Evolutionary conservation across 371 early-diverging fungal genomes (phyloP).

Genomic region (Nosema muscidifuracis): DNA sequence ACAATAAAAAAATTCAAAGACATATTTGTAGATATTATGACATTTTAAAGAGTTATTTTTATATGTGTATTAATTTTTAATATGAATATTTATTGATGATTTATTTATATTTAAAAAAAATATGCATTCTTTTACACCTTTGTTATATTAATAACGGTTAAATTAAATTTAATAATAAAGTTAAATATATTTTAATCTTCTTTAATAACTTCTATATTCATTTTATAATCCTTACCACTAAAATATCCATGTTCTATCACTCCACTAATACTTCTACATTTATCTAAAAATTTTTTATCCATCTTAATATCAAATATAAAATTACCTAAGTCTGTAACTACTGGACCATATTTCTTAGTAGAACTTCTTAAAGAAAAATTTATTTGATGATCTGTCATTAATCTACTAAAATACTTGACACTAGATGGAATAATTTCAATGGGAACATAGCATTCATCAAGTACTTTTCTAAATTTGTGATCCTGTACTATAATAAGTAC

Average conservation of each 20-base stretch:
- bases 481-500: slow-evolving; percentile 53
- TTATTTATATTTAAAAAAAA: no score
- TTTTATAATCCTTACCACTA: background rate
- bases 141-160: no score
- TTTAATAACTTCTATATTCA: background rate
- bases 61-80: no score
- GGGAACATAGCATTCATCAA: slow-evolving; percentile 51
- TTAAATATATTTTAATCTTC: no score
- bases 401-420: slow-evolving; percentile 19
- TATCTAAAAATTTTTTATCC: slow-evolving; percentile 27
- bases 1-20: no score
- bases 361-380: slow-evolving; percentile 3
- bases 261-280: slow-evolving; percentile 48
- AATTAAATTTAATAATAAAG: no score
- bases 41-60: no score
- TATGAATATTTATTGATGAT: no score
- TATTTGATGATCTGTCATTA: slow-evolving; percentile 7
- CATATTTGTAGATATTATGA: no score
- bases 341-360: slow-evolving; percentile 30
- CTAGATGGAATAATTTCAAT: slow-evolving; percentile 49
- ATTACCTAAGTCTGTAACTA: slow-evolving; percentile 55
- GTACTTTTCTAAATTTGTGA: slow-evolving; percentile 42
- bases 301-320: slow-evolving; percentile 56
- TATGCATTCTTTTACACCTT: no score
- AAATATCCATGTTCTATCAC: slow-evolving; percentile 62